Percentiles rank a stretch among this genome's conserved stretches.
These are phyloP conservation scores for Arthrobotrys pseudoclavata DNA, from an alignment of 2,329 filamentous ascomycete genomes.

Conservation along the genomic window DNA sequence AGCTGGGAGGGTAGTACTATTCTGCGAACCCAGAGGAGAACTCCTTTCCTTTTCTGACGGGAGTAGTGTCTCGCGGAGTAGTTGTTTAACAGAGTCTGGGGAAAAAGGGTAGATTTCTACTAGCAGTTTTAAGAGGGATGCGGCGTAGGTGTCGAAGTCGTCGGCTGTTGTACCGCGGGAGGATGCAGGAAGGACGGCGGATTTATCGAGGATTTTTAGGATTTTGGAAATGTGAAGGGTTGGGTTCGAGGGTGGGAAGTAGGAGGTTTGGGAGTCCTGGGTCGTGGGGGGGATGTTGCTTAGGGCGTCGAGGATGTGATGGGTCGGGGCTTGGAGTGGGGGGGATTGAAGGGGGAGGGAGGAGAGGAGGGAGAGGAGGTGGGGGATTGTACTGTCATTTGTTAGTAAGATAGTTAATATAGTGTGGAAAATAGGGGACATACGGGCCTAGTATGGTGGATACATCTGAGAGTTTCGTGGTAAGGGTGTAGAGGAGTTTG, in stretches of 20 bases:
- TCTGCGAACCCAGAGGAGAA: conserved; percentile 76
- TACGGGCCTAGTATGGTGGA: conserved; percentile 37
- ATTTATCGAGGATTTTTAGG: conserved; percentile 42
- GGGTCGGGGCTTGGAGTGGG: conserved; percentile 80
- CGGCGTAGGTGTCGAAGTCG: conserved; percentile 79
- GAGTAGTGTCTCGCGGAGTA: conserved; percentile 77
- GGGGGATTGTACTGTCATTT: conserved; percentile 70
- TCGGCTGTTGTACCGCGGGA: conserved; percentile 61
- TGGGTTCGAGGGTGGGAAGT: conserved; percentile 71
- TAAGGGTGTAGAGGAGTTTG: conserved; percentile 90
- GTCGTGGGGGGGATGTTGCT: conserved; percentile 79
- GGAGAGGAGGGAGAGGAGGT: conserved; percentile 78
- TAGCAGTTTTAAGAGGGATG: conserved; percentile 81
- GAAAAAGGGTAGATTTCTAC: conserved; percentile 79
- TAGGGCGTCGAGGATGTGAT: conserved; percentile 81
- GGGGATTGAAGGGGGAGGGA: conserved; percentile 72
- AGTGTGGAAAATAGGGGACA: background rate
- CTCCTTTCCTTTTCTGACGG: conserved; percentile 81
- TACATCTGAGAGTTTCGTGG: conserved; percentile 64
- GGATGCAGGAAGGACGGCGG: conserved; percentile 11
- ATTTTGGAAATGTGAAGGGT: conserved; percentile 70
- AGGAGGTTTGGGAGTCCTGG: conserved; percentile 68
- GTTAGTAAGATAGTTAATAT: background rate
- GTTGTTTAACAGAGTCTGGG: conserved; percentile 73
- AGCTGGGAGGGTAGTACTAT: conserved; percentile 79